Evolutionary conservation across 257 asterid genomes (phyloP), one percentile per base, ranked within the genome.

Genomic region (Fraxinus americana): DNA sequence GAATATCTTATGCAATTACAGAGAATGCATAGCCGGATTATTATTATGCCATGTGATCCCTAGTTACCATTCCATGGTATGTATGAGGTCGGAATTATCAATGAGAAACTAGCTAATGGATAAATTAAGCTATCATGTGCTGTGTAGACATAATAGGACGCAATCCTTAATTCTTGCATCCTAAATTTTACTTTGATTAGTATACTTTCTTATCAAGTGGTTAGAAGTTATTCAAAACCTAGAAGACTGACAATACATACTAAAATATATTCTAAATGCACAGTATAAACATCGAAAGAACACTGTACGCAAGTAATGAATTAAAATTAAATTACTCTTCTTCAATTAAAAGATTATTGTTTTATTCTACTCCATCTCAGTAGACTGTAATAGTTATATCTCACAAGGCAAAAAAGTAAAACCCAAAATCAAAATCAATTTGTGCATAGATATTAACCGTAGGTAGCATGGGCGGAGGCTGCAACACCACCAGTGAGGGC

Each of bases 401-500:
- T 32, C 75, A 72, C 14, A 70, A 27, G 36, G 43, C 45, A 71
- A 29, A 27, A 77, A 63, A 3, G 19, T 27, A 10, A 10, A 63
- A 71, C 36, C 34, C 34, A 63, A 63, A 43, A 11, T 43, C 52
- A 43, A 11, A 43, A 12, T 57, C 25, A 57, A 57, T n/a, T 29
- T 27, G 43, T 69, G 19, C 63, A 41, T 34, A 30, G 67, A 73
- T 32, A 85, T 85, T 30, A 78, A 93, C 97, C 98, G 25, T 90
- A 89, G 34, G 97, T 77, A 65, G 95, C 97, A 79, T 89, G 89
- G 74, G 90, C 92, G 68, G 92, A 90, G 32, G 95, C 76, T 10
- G 91, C 95, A 71, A 76, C 83, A 78, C 91, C 91, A 29, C 94
- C 96, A 5, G 92, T 87, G 67, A 90, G 25, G 4, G 91, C 90